A percentile compares a stretch with the other conserved stretches of the same genome.
Evolutionary conservation across 139 green algal genomes (phyloP).

Genomic region (Zygnema cylindricum): DNA sequence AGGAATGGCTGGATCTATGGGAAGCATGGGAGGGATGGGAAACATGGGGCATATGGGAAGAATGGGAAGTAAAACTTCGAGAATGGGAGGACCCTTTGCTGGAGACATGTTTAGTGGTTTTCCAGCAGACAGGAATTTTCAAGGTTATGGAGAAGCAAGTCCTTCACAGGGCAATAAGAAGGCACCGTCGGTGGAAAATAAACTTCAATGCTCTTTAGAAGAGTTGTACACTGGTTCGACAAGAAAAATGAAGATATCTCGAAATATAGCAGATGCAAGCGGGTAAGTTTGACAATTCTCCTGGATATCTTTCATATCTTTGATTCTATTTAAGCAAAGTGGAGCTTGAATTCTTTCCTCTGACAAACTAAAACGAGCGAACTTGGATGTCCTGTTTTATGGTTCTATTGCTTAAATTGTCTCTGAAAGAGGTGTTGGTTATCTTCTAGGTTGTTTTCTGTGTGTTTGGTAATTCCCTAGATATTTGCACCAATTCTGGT

Average conservation of each 20-base stretch:
- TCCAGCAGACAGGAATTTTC: constrained; percentile 3
- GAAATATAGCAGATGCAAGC: constrained; percentile 66
- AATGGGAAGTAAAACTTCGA: too few relatives aligned
- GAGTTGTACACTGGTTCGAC: constrained; percentile 73
- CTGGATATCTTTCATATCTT: too few relatives aligned
- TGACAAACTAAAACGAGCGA: too few relatives aligned
- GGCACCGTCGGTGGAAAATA: constrained; percentile 57
- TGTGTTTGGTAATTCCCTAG: too few relatives aligned
- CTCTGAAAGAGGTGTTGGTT: too few relatives aligned
- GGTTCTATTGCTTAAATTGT: too few relatives aligned
- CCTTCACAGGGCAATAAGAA: constrained; percentile 28
- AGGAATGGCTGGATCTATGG: constrained; percentile 24
- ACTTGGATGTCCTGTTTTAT: too few relatives aligned
- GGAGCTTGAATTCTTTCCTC: too few relatives aligned
- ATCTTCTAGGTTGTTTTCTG: too few relatives aligned
- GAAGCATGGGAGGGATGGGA: constrained; percentile 25
- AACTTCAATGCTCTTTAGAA: constrained; percentile 67
- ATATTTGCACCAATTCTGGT: too few relatives aligned
- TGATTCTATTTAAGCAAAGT: too few relatives aligned
- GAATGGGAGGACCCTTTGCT: constrained; percentile 22
- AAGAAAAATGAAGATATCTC: constrained; percentile 77
- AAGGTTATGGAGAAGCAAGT: not conserved
- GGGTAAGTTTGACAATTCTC: constrained; percentile 52
- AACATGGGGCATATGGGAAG: too few relatives aligned
- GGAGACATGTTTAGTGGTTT: constrained; percentile 52